Conservation (phyloP, 177 flowering plant species). For the Vitis hybrid region DNA sequence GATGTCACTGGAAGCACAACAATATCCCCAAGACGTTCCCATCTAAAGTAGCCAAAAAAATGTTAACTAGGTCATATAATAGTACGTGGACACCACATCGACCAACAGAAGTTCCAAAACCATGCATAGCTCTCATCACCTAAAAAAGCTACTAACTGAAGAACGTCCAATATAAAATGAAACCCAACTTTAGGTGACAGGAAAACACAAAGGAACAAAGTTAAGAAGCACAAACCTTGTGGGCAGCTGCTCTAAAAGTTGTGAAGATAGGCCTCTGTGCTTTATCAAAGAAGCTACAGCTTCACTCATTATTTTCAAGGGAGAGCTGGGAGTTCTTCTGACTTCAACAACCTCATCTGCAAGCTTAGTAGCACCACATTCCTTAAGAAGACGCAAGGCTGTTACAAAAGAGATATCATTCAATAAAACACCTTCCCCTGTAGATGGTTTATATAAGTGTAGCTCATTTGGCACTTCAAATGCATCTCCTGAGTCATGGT, state of each 20-base stretch:
- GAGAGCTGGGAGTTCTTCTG: constrained; percentile 56
- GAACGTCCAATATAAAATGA: neutral
- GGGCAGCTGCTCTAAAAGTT: constrained; percentile 74
- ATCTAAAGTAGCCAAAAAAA: constrained; percentile 40
- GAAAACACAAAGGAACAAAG: constrained; percentile 2
- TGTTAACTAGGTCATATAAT: constrained; percentile 5
- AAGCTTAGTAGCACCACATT: constrained; percentile 51
- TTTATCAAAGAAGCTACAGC: constrained; percentile 56
- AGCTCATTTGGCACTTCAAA: constrained; percentile 20
- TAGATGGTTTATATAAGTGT: constrained; percentile 13
- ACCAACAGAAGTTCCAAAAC: neutral
- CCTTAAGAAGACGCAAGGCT: constrained; percentile 49
- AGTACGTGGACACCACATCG: neutral
- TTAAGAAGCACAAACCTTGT: constrained; percentile 53
- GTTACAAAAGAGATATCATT: constrained; percentile 33
- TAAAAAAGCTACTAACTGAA: neutral
- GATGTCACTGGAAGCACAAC: constrained; percentile 80
- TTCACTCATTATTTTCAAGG: constrained; percentile 61
- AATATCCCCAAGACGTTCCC: constrained; percentile 92
- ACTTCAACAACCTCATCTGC: constrained; percentile 46
- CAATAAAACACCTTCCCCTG: constrained; percentile 14
- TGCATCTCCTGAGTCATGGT: constrained; percentile 16
- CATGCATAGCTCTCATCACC: neutral
- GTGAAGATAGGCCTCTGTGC: constrained; percentile 44
- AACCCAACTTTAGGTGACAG: neutral